These are phyloP conservation scores for Porphyrellus sp. DNA, from an alignment of 1,284 basidiomycete genomes.

Conservation along the genomic window DNA sequence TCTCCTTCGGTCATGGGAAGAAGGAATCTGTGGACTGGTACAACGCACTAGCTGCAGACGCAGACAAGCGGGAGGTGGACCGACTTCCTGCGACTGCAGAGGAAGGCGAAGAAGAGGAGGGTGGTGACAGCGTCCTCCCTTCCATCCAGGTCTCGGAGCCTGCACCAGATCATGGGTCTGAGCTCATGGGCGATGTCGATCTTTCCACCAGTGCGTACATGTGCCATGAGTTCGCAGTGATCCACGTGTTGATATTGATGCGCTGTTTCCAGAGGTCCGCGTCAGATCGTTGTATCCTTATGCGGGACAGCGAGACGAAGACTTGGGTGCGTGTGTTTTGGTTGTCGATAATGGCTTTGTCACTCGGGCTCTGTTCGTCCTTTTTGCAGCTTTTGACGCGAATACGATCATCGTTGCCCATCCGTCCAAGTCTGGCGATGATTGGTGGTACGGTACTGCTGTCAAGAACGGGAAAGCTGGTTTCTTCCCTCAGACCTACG, in stretches of 20 bases:
- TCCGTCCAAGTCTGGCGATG: constrained; percentile 79
- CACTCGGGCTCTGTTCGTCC: constrained; percentile 6
- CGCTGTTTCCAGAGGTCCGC: constrained; percentile 50
- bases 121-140: constrained; percentile 39
- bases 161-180: constrained; percentile 37
- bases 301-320: constrained; percentile 80
- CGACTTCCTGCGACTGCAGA: constrained; percentile 53
- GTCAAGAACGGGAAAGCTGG: constrained; percentile 70
- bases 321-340: constrained; percentile 60
- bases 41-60: constrained; percentile 80
- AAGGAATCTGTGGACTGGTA: constrained; percentile 93
- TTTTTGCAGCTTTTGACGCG: constrained; percentile 69
- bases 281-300: constrained; percentile 83
- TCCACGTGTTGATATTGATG: not conserved
- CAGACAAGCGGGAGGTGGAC: constrained; percentile 37
- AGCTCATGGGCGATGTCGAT: constrained; percentile 79
- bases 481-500: constrained; percentile 90
- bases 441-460: constrained; percentile 94
- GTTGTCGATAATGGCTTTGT: not conserved
- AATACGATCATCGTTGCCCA: constrained; percentile 79
- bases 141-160: constrained; percentile 57
- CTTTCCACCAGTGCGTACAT: constrained; percentile 50
- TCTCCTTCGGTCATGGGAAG: constrained; percentile 42
- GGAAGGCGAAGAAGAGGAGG: constrained; percentile 54
- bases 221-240: not conserved